Evolutionary conservation across 441 rosid species (phyloP).

Genomic region (Syzygium malaccense): DNA sequence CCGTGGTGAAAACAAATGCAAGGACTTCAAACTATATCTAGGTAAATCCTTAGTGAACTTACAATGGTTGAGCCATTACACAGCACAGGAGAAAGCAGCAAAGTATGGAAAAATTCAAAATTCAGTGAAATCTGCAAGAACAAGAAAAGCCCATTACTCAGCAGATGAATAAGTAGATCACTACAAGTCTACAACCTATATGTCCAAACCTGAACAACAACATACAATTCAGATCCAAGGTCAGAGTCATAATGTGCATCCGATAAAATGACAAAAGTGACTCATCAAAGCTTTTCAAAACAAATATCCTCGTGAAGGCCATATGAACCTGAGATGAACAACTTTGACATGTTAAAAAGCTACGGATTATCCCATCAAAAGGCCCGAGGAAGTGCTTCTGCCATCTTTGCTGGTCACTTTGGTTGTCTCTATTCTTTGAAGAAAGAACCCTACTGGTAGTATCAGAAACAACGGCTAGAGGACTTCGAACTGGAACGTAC

Average conservation of each 20-base stretch:
- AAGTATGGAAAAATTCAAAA: conserved; percentile 75
- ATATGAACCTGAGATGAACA: conserved; percentile 73
- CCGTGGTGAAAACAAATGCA: neutral
- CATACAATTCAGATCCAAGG: neutral
- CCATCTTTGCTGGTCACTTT: conserved; percentile 64
- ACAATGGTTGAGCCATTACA: conserved; percentile 54
- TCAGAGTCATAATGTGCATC: neutral
- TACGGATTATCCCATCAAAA: conserved; percentile 68
- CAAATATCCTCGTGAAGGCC: conserved; percentile 5
- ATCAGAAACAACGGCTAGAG: conserved; percentile 38
- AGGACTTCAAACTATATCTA: conserved; percentile 4
- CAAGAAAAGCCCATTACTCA: neutral
- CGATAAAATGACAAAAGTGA: neutral
- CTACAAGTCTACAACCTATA: neutral
- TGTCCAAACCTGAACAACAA: neutral
- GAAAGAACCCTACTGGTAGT: conserved; percentile 44
- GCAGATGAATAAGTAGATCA: neutral
- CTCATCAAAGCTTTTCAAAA: neutral
- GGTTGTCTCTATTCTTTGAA: conserved; percentile 21
- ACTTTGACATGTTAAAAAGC: conserved; percentile 61
- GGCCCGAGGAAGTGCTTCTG: conserved; percentile 78
- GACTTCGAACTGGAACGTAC: conserved; percentile 40
- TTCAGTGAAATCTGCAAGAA: conserved; percentile 71
- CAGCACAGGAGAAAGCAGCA: conserved; percentile 60
- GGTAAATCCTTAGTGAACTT: conserved; percentile 45